A percentile compares a stretch with the other conserved stretches of the same genome.
Evolutionary conservation across 192 early-diverging fungal species (phyloP).

Genomic region (Podila epigama): DNA sequence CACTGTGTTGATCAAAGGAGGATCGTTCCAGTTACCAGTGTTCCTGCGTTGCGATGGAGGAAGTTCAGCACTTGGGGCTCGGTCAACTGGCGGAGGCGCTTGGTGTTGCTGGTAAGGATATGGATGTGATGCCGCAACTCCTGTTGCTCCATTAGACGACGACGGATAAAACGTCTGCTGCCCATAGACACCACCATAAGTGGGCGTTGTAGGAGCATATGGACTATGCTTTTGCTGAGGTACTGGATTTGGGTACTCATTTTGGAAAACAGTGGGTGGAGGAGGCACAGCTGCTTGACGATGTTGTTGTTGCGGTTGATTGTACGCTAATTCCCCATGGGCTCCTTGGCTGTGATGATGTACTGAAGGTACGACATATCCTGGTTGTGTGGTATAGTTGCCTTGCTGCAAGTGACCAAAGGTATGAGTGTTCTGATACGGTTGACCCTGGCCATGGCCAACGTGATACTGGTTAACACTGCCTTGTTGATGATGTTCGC

Average conservation of each 20-base stretch:
- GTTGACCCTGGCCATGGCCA: conserved; percentile 9
- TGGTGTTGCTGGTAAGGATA: conserved; percentile 30
- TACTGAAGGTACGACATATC: conserved; percentile 5
- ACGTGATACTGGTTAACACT: conserved; percentile 37
- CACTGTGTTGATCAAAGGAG: conserved; percentile 49
- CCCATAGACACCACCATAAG: conserved; percentile 14
- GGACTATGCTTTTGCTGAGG: conserved; percentile 45
- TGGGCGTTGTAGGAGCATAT: conserved; percentile 29
- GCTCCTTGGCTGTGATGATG: conserved; percentile 18
- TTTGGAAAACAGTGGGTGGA: conserved; percentile 25
- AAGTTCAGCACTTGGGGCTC: conserved; percentile 34
- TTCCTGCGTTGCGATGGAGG: conserved; percentile 52
- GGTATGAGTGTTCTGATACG: conserved; percentile 8
- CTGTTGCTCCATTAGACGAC: conserved; percentile 7
- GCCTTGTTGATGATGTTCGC: conserved; percentile 39
- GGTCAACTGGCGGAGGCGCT: conserved; percentile 25
- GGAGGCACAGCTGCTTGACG: conserved; percentile 19
- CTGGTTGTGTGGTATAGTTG: conserved; percentile 1
- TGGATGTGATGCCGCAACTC: conserved; percentile 7
- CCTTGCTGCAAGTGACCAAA: conserved; percentile 6
- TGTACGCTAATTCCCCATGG: conserved; percentile 25
- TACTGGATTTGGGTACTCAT: background rate
- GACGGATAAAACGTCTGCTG: background rate
- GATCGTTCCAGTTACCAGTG: conserved; percentile 65
- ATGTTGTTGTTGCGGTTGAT: conserved; percentile 33